Evolutionary conservation across 805 yeast species (phyloP), one percentile per base, ranked within the genome.

Genomic region (Cephaloascus albidus): DNA sequence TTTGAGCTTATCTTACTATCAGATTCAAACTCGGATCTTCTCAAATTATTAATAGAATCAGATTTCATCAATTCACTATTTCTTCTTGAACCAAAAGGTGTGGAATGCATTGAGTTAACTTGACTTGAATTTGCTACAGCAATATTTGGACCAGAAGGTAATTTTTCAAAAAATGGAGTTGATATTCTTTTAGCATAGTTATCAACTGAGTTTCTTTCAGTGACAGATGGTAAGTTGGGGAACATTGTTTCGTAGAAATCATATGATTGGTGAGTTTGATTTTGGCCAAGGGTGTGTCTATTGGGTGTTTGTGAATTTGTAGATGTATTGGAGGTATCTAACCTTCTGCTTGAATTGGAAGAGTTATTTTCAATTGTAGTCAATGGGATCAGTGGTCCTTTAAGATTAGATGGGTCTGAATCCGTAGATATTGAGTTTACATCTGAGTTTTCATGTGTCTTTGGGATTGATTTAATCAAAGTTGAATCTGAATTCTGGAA

Each of bases 241-340:
- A 67, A 65, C 42, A 66, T 53, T 5, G 63, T 41, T 37, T 67
- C 69, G 53, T 67, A 67, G 44, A 65, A 65, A 41, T 65, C 70
- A 48, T 63, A 66, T 49, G 10, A 58, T 50, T n/a, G 52, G 48
- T 15, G 54, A 43, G 18, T 46, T 47, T n/a, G 10, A 8, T 6
- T 8, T 6, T 8, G 12, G 6, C 10, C 6, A n/a, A n/a, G n/a
- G n/a, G n/a, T n/a, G n/a, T n/a, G n/a, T 23, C 28, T 23, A 12
- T 6, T 8, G 28, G 28, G 28, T 12, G 6, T 23, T 12, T 23
- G 28, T 12, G 6, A 12, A 6, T 23, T 6, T 12, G 12, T 12
- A 6, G 28, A 6, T 23, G 6, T 6, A 23, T 12, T 23, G 10
- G 12, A 23, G 12, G 6, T 12, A 23, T 23, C 28, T 23, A 23